Percentiles rank a stretch among this genome's conserved stretches.
These are phyloP conservation scores for Boletus rex-veris DNA, from an alignment of 768 basidiomycete genomes.

Conservation along the genomic window DNA sequence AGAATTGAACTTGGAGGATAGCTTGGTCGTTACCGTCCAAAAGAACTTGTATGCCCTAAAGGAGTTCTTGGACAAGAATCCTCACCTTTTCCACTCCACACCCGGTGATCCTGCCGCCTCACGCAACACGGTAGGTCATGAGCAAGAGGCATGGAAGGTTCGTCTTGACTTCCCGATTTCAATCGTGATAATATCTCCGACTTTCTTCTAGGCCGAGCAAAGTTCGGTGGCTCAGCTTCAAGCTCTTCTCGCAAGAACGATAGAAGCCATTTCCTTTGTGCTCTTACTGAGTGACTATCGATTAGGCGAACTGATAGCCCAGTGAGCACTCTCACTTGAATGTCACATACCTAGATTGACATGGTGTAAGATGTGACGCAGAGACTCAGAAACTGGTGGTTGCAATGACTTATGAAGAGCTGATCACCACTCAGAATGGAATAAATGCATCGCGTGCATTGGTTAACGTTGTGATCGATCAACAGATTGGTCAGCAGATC, in stretches of 20 bases:
- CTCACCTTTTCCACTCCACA: constrained; percentile 81
- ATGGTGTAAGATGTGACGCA: constrained; percentile 56
- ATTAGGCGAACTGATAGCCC: constrained; percentile 76
- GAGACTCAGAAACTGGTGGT: constrained; percentile 68
- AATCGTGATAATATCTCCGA: constrained; percentile 8
- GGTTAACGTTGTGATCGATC: constrained; percentile 95
- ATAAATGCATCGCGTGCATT: constrained; percentile 84
- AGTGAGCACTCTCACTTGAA: constrained; percentile 46
- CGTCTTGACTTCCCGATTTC: constrained; percentile 3
- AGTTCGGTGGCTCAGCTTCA: constrained; percentile 75
- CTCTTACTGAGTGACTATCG: constrained; percentile 90
- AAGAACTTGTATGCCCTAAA: constrained; percentile 76
- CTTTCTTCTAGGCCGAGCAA: constrained; percentile 63
- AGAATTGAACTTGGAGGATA: constrained; percentile 61
- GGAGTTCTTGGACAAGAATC: constrained; percentile 75
- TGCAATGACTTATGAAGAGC: constrained; percentile 76
- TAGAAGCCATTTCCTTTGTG: constrained; percentile 93
- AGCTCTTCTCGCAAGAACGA: constrained; percentile 73
- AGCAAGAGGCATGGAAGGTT: constrained; percentile 91
- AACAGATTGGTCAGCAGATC: constrained; percentile 96
- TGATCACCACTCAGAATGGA: constrained; percentile 83
- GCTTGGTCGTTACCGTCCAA: constrained; percentile 64
- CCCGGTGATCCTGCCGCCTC: constrained; percentile 62
- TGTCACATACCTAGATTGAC: constrained; percentile 4
- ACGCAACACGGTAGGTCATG: constrained; percentile 53